A percentile compares a stretch with the other conserved stretches of the same genome.
These are phyloP conservation scores for Xylariaceae sp. DNA, from an alignment of 2,329 filamentous ascomycete genomes.

Conservation along the genomic window DNA sequence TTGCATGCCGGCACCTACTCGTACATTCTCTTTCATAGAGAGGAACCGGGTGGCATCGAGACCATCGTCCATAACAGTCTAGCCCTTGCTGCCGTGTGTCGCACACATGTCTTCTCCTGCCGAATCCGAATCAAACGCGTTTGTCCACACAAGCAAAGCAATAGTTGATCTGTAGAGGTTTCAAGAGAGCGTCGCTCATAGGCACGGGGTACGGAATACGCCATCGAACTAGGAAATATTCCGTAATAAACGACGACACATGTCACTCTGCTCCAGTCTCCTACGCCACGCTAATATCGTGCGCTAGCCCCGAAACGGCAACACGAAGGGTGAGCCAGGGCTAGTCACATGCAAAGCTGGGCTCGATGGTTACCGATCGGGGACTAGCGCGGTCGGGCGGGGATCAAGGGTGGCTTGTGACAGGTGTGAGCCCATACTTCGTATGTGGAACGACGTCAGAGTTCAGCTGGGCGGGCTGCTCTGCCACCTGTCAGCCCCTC, in stretches of 20 bases:
- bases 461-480: neutral
- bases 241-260: neutral
- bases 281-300: neutral
- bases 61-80: no score
- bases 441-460: constrained; percentile 6
- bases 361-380: no score
- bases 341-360: no score
- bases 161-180: neutral
- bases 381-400: neutral
- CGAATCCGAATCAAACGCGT: neutral
- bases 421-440: neutral
- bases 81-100: no score
- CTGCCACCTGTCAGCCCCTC: neutral
- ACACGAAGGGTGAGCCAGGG: neutral
- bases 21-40: no score
- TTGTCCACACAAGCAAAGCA: neutral
- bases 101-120: no score
- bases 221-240: neutral
- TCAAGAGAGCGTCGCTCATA: neutral
- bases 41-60: no score
- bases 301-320: neutral
- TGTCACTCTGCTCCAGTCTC: neutral
- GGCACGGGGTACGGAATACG: neutral
- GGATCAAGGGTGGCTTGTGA: neutral
- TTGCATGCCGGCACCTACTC: no score